phyloP scores from a whole-genome alignment of 2,329 filamentous ascomycete genomes.

The Venturiaceae sp. region DNA sequence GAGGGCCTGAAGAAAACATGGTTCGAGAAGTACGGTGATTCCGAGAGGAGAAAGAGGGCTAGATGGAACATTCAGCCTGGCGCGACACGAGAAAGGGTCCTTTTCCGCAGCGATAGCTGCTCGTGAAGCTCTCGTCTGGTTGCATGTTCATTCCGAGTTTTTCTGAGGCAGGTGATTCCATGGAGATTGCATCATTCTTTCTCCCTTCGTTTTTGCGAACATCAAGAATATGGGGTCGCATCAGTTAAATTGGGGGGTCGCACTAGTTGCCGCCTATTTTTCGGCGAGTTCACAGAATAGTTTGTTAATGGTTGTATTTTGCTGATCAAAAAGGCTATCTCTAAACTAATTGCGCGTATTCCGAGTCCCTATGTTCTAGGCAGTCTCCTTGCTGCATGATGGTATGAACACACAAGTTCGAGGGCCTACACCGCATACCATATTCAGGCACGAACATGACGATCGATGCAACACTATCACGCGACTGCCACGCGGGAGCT shows the following conservation, averaged over 20 bases:
- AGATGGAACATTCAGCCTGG: conserved; percentile 12
- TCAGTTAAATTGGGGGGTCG: too few relatives aligned
- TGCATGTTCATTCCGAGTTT: too few relatives aligned
- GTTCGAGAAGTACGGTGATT: conserved; percentile 12
- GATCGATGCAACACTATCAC: neutral
- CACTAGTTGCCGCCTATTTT: too few relatives aligned
- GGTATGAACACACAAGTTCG: neutral
- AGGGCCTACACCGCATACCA: neutral
- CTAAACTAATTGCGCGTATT: too few relatives aligned
- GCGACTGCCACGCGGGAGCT: neutral
- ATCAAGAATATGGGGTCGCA: too few relatives aligned
- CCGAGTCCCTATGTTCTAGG: too few relatives aligned
- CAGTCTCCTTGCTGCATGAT: neutral
- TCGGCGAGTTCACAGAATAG: too few relatives aligned
- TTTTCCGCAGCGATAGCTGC: conserved; percentile 13
- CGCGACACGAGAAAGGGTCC: conserved; percentile 10
- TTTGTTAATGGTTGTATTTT: too few relatives aligned
- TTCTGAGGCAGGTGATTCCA: too few relatives aligned
- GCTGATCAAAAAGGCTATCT: too few relatives aligned
- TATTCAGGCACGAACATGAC: neutral
- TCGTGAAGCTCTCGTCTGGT: conserved; percentile 8
- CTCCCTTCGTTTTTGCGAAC: too few relatives aligned
- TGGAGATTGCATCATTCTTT: too few relatives aligned
- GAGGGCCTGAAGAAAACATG: conserved; percentile 7
- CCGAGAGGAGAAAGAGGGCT: conserved; percentile 10